Conservation (phyloP, 345 rosid species). For the Aquilaria yunnanensis region DNA sequence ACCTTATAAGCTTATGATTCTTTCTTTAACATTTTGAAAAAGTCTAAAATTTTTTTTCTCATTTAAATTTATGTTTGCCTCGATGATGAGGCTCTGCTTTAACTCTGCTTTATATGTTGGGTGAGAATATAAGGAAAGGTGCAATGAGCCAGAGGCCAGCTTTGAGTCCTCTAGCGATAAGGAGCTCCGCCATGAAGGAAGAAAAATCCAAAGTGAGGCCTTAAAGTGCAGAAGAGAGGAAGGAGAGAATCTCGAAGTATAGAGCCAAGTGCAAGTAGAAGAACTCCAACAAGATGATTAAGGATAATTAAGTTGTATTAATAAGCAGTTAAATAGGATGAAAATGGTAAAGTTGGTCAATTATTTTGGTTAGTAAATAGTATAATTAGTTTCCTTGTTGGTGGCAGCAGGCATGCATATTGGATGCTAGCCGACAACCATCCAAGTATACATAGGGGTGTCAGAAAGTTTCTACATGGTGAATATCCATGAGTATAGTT, state of each 20-base stretch:
- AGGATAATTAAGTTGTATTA: slow-evolving; percentile 32
- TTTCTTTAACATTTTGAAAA: too few relatives aligned
- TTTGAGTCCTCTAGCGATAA: slow-evolving; percentile 35
- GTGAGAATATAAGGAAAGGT: slow-evolving; percentile 23
- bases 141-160: slow-evolving; percentile 27
- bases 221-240: slow-evolving; percentile 79
- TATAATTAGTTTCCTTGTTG: slow-evolving; percentile 8
- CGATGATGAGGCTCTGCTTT: slow-evolving; percentile 6
- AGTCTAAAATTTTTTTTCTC: too few relatives aligned
- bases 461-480: too few relatives aligned
- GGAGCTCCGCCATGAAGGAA: slow-evolving; percentile 45
- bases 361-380: too few relatives aligned
- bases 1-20: too few relatives aligned
- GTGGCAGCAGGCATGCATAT: slow-evolving; percentile 62
- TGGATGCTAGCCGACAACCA: slow-evolving; percentile 90
- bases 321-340: neutral
- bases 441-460: slow-evolving; percentile 70
- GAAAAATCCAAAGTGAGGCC: slow-evolving; percentile 61
- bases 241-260: slow-evolving; percentile 78
- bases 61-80: neutral
- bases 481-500: too few relatives aligned
- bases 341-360: too few relatives aligned
- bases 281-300: slow-evolving; percentile 85
- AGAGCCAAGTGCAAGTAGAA: slow-evolving; percentile 88
- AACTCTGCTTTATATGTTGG: neutral